These are phyloP conservation scores for Rhododendron henanense DNA, from an alignment of 148 eudicot genomes.

Conservation along the genomic window DNA sequence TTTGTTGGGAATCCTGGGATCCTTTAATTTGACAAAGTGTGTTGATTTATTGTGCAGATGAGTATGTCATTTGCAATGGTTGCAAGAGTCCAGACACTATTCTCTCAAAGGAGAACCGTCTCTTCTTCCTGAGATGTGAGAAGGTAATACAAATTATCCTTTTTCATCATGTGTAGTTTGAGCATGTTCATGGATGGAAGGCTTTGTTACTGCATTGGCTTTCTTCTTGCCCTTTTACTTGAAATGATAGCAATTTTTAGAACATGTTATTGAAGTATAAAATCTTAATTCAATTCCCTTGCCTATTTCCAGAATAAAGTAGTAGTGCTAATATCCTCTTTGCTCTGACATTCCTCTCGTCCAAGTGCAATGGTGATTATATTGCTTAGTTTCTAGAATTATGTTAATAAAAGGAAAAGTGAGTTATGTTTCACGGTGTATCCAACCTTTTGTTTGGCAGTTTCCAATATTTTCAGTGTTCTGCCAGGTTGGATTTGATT, in stretches of 20 bases:
- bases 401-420: background rate
- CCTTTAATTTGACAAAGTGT: background rate
- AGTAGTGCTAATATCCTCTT: background rate
- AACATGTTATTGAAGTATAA: background rate
- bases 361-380: background rate
- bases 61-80: conserved; percentile 95
- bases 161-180: background rate
- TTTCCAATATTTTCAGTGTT: background rate
- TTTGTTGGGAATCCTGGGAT: background rate
- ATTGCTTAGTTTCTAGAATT: background rate
- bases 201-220: background rate
- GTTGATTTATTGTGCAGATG: conserved; percentile 41
- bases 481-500: background rate
- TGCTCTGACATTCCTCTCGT: background rate
- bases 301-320: background rate
- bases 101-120: conserved; percentile 85
- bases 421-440: background rate
- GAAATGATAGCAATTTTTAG: background rate
- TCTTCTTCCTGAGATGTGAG: conserved; percentile 92
- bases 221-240: background rate
- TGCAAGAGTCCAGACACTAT: conserved; percentile 98
- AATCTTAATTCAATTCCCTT: background rate
- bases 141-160: conserved; percentile 27
- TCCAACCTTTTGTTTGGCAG: background rate
- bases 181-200: background rate